These are phyloP conservation scores for Gastrolobium villosum DNA, from an alignment of 306 rosid species.

Conservation along the genomic window DNA sequence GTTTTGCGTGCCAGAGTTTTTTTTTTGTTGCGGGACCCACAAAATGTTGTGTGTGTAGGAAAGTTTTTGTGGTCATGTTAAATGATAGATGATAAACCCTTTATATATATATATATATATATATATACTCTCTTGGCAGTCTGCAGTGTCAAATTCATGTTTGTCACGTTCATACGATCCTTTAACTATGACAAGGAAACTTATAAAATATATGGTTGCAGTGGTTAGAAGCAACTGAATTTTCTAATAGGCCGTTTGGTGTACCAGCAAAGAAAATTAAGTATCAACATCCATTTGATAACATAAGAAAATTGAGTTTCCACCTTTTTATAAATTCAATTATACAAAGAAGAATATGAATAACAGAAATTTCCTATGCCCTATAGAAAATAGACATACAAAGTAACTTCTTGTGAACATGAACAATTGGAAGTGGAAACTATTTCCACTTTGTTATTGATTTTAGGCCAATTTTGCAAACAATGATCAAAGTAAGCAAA, in stretches of 20 bases:
- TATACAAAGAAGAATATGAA: constrained; percentile 49
- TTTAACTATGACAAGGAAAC: constrained; percentile 40
- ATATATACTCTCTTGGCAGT: neutral
- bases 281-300: constrained; percentile 48
- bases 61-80: no score
- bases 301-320: constrained; percentile 43
- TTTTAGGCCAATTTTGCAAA: constrained; percentile 38
- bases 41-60: no score
- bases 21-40: no score
- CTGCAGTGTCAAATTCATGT: constrained; percentile 44
- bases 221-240: constrained; percentile 50
- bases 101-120: no score
- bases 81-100: no score
- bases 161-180: constrained; percentile 50
- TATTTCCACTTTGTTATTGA: constrained; percentile 53
- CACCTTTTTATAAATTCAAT: constrained; percentile 42
- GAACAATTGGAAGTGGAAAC: constrained; percentile 53
- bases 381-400: constrained; percentile 44
- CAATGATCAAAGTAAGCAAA: constrained; percentile 49
- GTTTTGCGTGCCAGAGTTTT: no score
- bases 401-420: constrained; percentile 47
- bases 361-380: constrained; percentile 49
- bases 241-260: constrained; percentile 54
- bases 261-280: constrained; percentile 60
- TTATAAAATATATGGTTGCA: constrained; percentile 25